These are phyloP conservation scores for Colletotrichum costaricense DNA, from an alignment of 2,329 filamentous ascomycete genomes.

Conservation along the genomic window DNA sequence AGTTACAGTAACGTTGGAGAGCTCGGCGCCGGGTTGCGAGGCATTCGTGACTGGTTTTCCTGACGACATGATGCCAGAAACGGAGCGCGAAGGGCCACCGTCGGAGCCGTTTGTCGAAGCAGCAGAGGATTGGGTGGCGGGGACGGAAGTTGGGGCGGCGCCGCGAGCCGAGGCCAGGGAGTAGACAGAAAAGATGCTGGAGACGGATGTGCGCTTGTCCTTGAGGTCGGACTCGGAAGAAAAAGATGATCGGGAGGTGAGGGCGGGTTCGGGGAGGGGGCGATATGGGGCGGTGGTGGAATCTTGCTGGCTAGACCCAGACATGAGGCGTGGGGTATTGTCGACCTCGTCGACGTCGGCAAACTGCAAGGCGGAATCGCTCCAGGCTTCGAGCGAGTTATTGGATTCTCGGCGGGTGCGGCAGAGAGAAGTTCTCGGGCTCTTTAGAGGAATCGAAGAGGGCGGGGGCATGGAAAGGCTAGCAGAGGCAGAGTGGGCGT, in stretches of 20 bases:
- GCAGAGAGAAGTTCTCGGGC: conserved; percentile 53
- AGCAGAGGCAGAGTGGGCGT: conserved; percentile 67
- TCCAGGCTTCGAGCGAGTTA: conserved; percentile 51
- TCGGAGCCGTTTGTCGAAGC: conserved; percentile 67
- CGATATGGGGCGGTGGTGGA: conserved; percentile 41
- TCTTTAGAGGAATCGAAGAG: conserved; percentile 52
- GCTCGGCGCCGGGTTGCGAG: conserved; percentile 61
- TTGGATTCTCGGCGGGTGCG: conserved; percentile 56
- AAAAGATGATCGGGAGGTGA: conserved; percentile 58
- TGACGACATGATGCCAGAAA: conserved; percentile 59
- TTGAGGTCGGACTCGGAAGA: conserved; percentile 68
- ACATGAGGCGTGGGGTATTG: conserved; percentile 58
- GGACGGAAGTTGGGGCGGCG: conserved; percentile 64
- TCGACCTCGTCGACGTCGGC: conserved; percentile 61
- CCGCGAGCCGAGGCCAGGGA: conserved; percentile 73
- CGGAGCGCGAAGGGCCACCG: conserved; percentile 52
- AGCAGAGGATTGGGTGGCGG: conserved; percentile 63
- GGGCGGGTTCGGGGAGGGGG: conserved; percentile 60
- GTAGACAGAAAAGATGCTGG: conserved; percentile 79
- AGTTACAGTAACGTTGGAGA: conserved; percentile 65
- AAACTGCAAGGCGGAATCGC: conserved; percentile 53
- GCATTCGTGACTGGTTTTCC: conserved; percentile 51
- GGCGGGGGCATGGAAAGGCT: conserved; percentile 74
- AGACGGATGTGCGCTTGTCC: conserved; percentile 78
- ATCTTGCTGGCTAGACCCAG: conserved; percentile 46